phyloP scores from a whole-genome alignment of 1,284 basidiomycete species.

The Bondarzewia mesenterica region DNA sequence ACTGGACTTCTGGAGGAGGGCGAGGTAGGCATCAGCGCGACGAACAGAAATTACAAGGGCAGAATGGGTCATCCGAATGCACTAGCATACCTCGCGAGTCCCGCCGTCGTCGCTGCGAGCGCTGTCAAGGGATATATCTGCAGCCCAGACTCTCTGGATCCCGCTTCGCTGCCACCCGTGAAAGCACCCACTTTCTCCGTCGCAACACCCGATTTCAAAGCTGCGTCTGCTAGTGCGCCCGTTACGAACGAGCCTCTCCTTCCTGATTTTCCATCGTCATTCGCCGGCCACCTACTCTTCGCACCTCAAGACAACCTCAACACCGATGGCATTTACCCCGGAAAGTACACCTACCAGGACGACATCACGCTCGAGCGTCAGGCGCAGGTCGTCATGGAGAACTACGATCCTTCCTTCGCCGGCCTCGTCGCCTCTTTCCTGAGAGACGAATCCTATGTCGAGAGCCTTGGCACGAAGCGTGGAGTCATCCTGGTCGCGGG shows the following conservation, averaged over 20 bases:
- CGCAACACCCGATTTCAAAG: slow-evolving; percentile 24
- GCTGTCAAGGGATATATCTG: slow-evolving; percentile 90
- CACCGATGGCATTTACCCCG: slow-evolving; percentile 98
- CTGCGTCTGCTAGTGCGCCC: slow-evolving; percentile 19
- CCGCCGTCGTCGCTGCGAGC: slow-evolving; percentile 94
- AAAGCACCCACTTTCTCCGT: slow-evolving; percentile 56
- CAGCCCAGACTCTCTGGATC: slow-evolving; percentile 69
- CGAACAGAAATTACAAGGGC: slow-evolving; percentile 99
- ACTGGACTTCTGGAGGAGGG: slow-evolving; percentile 91
- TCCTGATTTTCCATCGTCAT: slow-evolving; percentile 75
- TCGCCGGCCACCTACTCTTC: slow-evolving; percentile 84
- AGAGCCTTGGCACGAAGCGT: slow-evolving; percentile 23
- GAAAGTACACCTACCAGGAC: slow-evolving; percentile 99
- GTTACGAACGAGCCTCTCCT: slow-evolving; percentile 53
- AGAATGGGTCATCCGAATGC: slow-evolving; percentile 96
- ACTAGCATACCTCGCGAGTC: slow-evolving; percentile 91
- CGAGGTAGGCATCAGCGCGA: slow-evolving; percentile 93
- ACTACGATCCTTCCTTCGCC: slow-evolving; percentile 92
- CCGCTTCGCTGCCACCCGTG: slow-evolving; percentile 42
- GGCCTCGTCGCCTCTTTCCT: slow-evolving; percentile 58
- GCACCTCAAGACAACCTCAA: slow-evolving; percentile 97
- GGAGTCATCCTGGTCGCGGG: slow-evolving; percentile 84
- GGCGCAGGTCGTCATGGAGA: slow-evolving; percentile 98
- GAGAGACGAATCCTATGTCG: slow-evolving; percentile 13
- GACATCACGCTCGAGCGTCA: slow-evolving; percentile 95